phyloP scores from a whole-genome alignment of 2,329 filamentous ascomycete genomes.

The Gliomastix tumulicola region DNA sequence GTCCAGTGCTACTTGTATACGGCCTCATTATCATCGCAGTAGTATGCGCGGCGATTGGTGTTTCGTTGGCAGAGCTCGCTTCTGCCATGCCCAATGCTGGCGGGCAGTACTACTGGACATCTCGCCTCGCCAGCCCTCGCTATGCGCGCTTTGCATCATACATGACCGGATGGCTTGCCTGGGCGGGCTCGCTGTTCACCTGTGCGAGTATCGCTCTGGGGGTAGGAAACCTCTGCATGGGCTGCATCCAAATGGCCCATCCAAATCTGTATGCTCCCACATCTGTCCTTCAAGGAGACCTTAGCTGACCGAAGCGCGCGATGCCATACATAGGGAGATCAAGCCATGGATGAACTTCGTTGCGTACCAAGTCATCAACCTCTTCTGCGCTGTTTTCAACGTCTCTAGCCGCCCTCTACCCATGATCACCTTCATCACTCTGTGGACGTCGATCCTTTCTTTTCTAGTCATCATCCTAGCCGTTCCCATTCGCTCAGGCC shows the following conservation, averaged over 20 bases:
- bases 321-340: background rate
- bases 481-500: conserved; percentile 7
- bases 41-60: background rate
- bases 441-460: background rate
- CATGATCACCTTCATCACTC: conserved; percentile 10
- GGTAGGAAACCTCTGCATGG: conserved; percentile 1
- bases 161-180: conserved; percentile 13
- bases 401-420: conserved; percentile 16
- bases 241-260: conserved; percentile 4
- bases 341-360: conserved; percentile 18
- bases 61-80: conserved; percentile 14
- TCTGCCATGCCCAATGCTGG: conserved; percentile 19
- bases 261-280: conserved; percentile 8
- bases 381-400: conserved; percentile 12
- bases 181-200: conserved; percentile 16
- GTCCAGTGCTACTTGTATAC: conserved; percentile 4
- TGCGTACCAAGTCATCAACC: conserved; percentile 15
- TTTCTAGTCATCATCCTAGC: conserved; percentile 13
- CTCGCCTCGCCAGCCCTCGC: conserved; percentile 9
- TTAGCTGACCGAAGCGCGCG: too few species aligned
- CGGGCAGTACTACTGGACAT: conserved; percentile 18
- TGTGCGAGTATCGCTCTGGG: conserved; percentile 12
- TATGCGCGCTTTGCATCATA: conserved; percentile 12
- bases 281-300: too few species aligned
- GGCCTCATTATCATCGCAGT: conserved; percentile 1